Conservation (phyloP, 202 grass and related monocot genomes). For the Thinopyrum obtusiflorum region DNA sequence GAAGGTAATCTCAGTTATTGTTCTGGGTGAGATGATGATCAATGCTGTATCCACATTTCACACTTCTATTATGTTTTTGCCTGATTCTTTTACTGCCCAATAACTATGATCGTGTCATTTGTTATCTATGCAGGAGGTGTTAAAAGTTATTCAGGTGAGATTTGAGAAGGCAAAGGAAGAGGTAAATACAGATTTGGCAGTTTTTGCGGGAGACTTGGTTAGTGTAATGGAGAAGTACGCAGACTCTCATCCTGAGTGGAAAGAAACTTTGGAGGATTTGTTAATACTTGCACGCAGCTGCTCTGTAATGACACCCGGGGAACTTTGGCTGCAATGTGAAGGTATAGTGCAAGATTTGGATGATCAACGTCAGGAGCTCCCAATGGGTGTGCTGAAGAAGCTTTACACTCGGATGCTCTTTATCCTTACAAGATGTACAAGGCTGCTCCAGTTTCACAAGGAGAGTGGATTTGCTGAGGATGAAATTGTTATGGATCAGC, state of each 20-base stretch:
- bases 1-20: constrained; percentile 60
- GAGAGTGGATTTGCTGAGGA: constrained; percentile 92
- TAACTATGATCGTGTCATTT: constrained; percentile 25
- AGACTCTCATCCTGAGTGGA: constrained; percentile 93
- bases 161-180: constrained; percentile 99
- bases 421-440: constrained; percentile 98
- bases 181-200: constrained; percentile 89
- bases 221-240: constrained; percentile 94
- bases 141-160: constrained; percentile 89
- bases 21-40: not conserved
- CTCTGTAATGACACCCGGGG: constrained; percentile 85
- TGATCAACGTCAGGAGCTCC: constrained; percentile 84
- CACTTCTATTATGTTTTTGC: not conserved
- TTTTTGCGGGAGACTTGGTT: constrained; percentile 95
- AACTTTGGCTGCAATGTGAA: constrained; percentile 99
- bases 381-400: constrained; percentile 93
- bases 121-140: constrained; percentile 71
- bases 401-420: constrained; percentile 94
- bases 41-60: not conserved
- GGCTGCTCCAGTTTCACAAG: constrained; percentile 97
- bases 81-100: constrained; percentile 4
- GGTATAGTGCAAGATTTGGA: constrained; percentile 98
- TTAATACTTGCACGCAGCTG: constrained; percentile 97
- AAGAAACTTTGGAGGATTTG: constrained; percentile 95
- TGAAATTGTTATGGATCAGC: constrained; percentile 73